Percentiles rank a stretch among this genome's conserved stretches.
phyloP scores from a whole-genome alignment of 306 rosid species.

The Benincasa hispida region DNA sequence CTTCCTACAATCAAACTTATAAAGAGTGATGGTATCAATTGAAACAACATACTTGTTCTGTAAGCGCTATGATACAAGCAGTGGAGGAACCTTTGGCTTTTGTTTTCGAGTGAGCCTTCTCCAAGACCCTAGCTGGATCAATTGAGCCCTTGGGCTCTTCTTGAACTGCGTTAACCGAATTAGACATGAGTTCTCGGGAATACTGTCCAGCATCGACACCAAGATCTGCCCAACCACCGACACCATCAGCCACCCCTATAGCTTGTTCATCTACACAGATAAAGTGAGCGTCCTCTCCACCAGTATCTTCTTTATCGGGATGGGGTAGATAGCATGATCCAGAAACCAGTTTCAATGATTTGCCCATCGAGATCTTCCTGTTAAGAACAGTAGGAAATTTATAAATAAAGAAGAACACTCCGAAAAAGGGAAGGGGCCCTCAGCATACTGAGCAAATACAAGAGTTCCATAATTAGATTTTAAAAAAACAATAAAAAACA shows the following conservation, averaged over 20 bases:
- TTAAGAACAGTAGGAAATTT: background rate
- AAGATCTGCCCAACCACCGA: conserved; percentile 98
- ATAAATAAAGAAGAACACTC: background rate
- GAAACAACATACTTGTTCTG: conserved; percentile 53
- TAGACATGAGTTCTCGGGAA: conserved; percentile 90
- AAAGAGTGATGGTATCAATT: background rate
- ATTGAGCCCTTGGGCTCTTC: conserved; percentile 94
- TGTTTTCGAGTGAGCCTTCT: conserved; percentile 85
- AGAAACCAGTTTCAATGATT: conserved; percentile 57
- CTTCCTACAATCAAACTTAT: background rate
- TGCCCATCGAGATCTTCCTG: conserved; percentile 55
- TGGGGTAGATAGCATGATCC: conserved; percentile 95
- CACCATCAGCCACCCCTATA: conserved; percentile 97
- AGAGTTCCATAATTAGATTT: background rate
- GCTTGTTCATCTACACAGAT: conserved; percentile 89
- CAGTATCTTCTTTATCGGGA: conserved; percentile 95
- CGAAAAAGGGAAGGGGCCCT: background rate
- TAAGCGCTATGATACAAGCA: conserved; percentile 90
- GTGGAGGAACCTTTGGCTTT: conserved; percentile 92
- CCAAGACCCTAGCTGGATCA: conserved; percentile 92
- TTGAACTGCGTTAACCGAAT: conserved; percentile 67
- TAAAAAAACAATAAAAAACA: background rate
- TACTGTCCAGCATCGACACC: conserved; percentile 80
- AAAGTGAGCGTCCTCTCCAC: conserved; percentile 99
- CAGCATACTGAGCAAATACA: background rate